A percentile compares a stretch with the other conserved stretches of the same genome.
These are phyloP conservation scores for Hymenoscyphus repandus DNA, from an alignment of 2,329 filamentous ascomycete genomes.

Conservation along the genomic window DNA sequence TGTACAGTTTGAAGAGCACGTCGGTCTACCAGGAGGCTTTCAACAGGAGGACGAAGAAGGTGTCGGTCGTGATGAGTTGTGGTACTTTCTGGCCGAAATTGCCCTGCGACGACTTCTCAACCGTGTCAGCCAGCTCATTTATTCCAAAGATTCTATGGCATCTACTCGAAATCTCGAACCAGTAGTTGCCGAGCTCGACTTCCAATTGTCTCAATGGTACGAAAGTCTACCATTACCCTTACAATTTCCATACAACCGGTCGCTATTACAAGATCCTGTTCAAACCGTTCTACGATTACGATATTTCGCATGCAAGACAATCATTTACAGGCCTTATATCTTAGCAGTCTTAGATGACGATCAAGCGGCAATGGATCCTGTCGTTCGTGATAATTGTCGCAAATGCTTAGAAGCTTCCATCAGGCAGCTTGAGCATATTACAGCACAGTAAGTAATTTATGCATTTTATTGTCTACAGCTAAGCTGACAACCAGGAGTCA, in stretches of 20 bases:
- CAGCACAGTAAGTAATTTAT: slow-evolving; percentile 58
- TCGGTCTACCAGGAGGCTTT: slow-evolving; percentile 73
- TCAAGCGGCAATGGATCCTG: slow-evolving; percentile 62
- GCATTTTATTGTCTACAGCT: not conserved
- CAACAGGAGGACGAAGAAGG: slow-evolving; percentile 61
- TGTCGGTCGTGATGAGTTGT: slow-evolving; percentile 70
- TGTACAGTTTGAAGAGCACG: slow-evolving; percentile 74
- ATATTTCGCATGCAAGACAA: slow-evolving; percentile 81
- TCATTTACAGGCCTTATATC: slow-evolving; percentile 81
- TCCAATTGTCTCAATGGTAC: slow-evolving; percentile 80
- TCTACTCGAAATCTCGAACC: slow-evolving; percentile 71
- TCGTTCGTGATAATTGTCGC: slow-evolving; percentile 71
- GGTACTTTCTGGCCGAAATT: slow-evolving; percentile 84
- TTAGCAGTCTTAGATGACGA: slow-evolving; percentile 75
- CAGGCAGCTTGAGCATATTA: slow-evolving; percentile 72
- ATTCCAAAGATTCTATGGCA: slow-evolving; percentile 66
- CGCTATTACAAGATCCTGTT: slow-evolving; percentile 64
- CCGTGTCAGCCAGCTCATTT: slow-evolving; percentile 73
- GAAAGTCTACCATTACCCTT: slow-evolving; percentile 69
- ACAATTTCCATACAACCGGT: slow-evolving; percentile 69
- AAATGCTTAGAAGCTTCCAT: slow-evolving; percentile 78
- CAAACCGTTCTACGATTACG: slow-evolving; percentile 74
- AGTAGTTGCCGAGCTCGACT: slow-evolving; percentile 74
- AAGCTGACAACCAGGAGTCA: slow-evolving; percentile 46
- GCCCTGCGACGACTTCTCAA: slow-evolving; percentile 72